phyloP scores from a whole-genome alignment of 495 filamentous ascomycete genomes.

The Xylaria flabelliformis region DNA sequence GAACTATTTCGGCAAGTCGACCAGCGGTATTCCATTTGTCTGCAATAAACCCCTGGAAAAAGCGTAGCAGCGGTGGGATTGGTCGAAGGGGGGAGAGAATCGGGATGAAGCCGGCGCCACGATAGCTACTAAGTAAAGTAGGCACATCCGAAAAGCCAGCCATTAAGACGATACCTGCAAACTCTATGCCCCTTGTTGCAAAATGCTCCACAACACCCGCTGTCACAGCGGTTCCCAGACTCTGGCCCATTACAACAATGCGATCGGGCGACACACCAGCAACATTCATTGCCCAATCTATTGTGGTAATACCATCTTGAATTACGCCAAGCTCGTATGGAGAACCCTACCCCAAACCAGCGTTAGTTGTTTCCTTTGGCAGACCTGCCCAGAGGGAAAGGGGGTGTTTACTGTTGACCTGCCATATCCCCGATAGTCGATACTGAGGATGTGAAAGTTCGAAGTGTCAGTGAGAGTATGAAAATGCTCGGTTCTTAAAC shows the following conservation, averaged over 20 bases:
- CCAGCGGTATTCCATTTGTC: constrained; percentile 61
- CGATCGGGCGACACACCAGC: constrained; percentile 69
- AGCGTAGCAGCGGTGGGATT: constrained; percentile 51
- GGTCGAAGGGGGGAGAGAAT: constrained; percentile 72
- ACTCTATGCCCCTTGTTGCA: constrained; percentile 54
- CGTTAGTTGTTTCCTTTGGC: constrained; percentile 4
- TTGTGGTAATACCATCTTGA: constrained; percentile 73
- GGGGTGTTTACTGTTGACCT: constrained; percentile 58
- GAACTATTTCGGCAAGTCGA: constrained; percentile 52
- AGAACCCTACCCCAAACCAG: constrained; percentile 50
- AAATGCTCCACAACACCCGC: constrained; percentile 75
- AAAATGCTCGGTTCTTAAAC: constrained; percentile 66
- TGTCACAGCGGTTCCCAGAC: constrained; percentile 85
- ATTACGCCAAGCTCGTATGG: constrained; percentile 86
- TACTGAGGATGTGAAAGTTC: constrained; percentile 62
- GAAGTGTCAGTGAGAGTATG: constrained; percentile 65
- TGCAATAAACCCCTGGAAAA: constrained; percentile 50
- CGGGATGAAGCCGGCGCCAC: constrained; percentile 76
- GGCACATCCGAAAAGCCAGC: constrained; percentile 79
- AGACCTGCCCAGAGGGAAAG: neutral
- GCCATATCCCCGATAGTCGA: constrained; percentile 94
- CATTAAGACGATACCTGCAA: constrained; percentile 75
- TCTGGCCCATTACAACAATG: constrained; percentile 87
- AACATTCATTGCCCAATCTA: constrained; percentile 72
- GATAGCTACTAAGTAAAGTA: constrained; percentile 66